Evolutionary conservation across 1,139 yeast species (phyloP), one percentile per base, ranked within the genome.

Genomic region (Eremothecium coryli): DNA sequence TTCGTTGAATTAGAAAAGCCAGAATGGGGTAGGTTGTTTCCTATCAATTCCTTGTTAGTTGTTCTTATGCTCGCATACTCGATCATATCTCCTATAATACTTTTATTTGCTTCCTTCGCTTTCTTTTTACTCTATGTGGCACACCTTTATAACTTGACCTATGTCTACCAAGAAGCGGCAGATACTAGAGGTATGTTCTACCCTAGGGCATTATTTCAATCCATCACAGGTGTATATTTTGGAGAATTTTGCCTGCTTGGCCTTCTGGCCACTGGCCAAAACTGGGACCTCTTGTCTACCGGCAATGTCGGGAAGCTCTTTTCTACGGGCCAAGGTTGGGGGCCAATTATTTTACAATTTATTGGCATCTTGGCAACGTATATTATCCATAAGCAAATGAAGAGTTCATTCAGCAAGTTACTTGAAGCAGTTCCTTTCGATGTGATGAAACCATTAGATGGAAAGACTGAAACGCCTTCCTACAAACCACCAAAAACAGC

Each of bases 241-340:
- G 93, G 93, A 14, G 90, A 90, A 60, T 60, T 86, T 21, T 84
- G 95, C 64, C 54, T 90, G 52, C 62, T 88, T 44, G 96, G 93
- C 38, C 66, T 90, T 43, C 85, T 86, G 55, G 84, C 76, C 18
- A 85, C 86, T 50, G 93, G 94, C 44, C 22, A 10, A 8, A 7
- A 20, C 10, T 20, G 22, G 22, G n/a, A n/a, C n/a, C n/a, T n/a
- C n/a, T n/a, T n/a, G n/a, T n/a, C n/a, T n/a, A n/a, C n/a, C n/a
- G n/a, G n/a, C n/a, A n/a, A n/a, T n/a, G n/a, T n/a, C n/a, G n/a
- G n/a, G n/a, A n/a, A n/a, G n/a, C n/a, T n/a, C n/a, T n/a, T n/a
- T n/a, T n/a, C n/a, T n/a, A n/a, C n/a, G n/a, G 13, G 24, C 5
- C 84, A 85, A 67, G 82, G 93, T 38, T 88, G 95, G 95, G 96